These are phyloP conservation scores for Digitaria exilis DNA, from an alignment of 202 grass and related monocot genomes.

Conservation along the genomic window DNA sequence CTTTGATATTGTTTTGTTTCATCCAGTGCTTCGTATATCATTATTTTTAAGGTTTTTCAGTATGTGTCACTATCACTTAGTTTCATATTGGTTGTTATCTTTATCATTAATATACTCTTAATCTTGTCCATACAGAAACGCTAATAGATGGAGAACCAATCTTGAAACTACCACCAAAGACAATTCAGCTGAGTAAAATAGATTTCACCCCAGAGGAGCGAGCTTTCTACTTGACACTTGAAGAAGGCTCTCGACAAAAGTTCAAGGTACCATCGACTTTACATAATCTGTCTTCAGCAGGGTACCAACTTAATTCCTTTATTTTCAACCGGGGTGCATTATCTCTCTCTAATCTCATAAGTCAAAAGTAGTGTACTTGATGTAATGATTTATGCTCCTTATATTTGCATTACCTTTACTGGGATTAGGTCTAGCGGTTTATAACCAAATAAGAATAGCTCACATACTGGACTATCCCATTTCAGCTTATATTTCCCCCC, in stretches of 20 bases:
- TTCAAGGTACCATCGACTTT: conserved; percentile 65
- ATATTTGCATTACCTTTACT: conserved; percentile 7
- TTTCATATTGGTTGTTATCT: not conserved
- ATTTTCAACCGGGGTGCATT: not conserved
- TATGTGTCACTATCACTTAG: not conserved
- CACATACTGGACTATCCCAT: not conserved
- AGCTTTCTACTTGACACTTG: conserved; percentile 81
- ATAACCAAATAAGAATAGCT: not conserved
- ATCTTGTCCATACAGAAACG: conserved; percentile 55
- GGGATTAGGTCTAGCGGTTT: not conserved
- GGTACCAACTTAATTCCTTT: not conserved
- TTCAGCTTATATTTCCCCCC: not conserved
- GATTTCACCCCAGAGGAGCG: conserved; percentile 79
- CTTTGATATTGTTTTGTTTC: not conserved
- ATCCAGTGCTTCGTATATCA: not conserved
- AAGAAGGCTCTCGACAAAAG: conserved; percentile 76
- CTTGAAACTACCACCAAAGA: conserved; percentile 76
- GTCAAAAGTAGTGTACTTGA: not conserved
- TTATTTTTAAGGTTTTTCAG: not conserved
- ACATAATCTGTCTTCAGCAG: conserved; percentile 5
- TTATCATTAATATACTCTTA: conserved; percentile 33
- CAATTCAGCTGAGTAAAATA: conserved; percentile 69
- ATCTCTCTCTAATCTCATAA: not conserved
- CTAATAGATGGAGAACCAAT: conserved; percentile 84
- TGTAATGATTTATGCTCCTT: not conserved